phyloP scores from a whole-genome alignment of 1,139 yeast genomes.

The Pichia sp. region DNA sequence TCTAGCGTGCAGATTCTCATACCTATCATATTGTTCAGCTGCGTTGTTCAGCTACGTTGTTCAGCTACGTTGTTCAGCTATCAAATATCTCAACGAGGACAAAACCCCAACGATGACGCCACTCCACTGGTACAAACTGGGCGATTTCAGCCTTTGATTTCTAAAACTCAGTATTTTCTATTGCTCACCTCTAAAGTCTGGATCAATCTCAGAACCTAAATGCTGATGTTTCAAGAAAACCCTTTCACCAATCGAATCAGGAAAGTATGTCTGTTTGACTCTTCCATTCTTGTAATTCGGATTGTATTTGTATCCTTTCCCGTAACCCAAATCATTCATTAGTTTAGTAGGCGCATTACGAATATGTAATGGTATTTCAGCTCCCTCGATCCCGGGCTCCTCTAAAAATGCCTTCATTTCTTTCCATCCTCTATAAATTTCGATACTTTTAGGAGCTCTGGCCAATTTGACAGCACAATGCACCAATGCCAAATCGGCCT shows the following conservation, averaged over 20 bases:
- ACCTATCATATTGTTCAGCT: too few relatives aligned
- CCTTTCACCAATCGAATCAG: constrained; percentile 36
- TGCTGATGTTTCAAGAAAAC: constrained; percentile 32
- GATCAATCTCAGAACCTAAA: constrained; percentile 32
- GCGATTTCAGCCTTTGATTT: neutral
- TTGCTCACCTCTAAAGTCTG: constrained; percentile 13
- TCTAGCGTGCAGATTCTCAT: too few relatives aligned
- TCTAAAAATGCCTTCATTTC: constrained; percentile 50
- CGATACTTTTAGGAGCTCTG: constrained; percentile 75
- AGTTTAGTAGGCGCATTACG: constrained; percentile 90
- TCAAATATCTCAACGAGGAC: too few relatives aligned
- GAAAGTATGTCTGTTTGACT: constrained; percentile 66
- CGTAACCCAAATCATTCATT: constrained; percentile 85
- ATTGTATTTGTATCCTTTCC: constrained; percentile 78
- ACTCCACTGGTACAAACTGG: too few relatives aligned
- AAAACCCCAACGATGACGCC: too few relatives aligned
- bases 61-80: too few relatives aligned
- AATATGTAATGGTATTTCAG: constrained; percentile 70
- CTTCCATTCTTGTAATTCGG: constrained; percentile 69
- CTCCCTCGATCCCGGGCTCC: constrained; percentile 55
- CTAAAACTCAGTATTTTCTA: constrained; percentile 9
- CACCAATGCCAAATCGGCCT: constrained; percentile 81
- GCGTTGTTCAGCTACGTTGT: too few relatives aligned
- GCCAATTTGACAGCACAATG: constrained; percentile 91
- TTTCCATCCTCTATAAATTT: constrained; percentile 72